Conservation (phyloP, 768 basidiomycete species). For the Tylopilus subfusipes region DNA sequence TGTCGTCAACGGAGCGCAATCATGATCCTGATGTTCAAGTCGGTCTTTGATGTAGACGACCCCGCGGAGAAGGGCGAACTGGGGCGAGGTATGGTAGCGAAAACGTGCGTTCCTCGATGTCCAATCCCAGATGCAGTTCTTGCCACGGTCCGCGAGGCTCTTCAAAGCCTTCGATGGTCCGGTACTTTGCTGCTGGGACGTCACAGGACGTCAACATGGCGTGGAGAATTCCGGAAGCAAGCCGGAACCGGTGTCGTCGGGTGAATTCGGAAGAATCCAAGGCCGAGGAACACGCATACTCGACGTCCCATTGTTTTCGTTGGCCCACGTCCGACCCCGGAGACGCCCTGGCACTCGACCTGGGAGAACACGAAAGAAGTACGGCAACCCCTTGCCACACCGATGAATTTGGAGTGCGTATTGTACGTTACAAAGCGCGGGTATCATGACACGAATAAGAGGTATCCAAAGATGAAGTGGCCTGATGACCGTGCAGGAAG, state of each 20-base stretch:
- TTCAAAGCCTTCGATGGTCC: neutral
- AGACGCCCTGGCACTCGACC: neutral
- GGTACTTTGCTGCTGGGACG: too few relatives aligned
- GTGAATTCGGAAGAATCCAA: neutral
- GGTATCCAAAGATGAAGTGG: constrained; percentile 10
- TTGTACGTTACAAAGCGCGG: constrained; percentile 9
- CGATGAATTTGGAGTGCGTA: constrained; percentile 2
- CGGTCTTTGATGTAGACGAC: neutral
- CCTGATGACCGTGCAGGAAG: neutral
- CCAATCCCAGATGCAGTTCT: neutral
- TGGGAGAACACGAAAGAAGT: neutral
- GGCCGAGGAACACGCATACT: neutral
- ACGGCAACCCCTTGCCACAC: constrained; percentile 22
- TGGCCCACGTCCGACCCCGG: neutral
- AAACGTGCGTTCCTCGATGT: neutral
- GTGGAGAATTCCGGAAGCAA: neutral
- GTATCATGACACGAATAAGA: constrained; percentile 13
- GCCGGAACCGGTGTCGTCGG: neutral
- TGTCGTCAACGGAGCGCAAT: neutral
- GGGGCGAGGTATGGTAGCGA: neutral
- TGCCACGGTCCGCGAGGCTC: neutral
- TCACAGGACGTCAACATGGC: neutral
- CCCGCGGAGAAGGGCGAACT: neutral
- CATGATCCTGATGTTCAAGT: neutral
- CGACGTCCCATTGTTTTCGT: neutral